Conservation (phyloP, 2,329 filamentous ascomycete species). For the Hymenoscyphus fraxineus region DNA sequence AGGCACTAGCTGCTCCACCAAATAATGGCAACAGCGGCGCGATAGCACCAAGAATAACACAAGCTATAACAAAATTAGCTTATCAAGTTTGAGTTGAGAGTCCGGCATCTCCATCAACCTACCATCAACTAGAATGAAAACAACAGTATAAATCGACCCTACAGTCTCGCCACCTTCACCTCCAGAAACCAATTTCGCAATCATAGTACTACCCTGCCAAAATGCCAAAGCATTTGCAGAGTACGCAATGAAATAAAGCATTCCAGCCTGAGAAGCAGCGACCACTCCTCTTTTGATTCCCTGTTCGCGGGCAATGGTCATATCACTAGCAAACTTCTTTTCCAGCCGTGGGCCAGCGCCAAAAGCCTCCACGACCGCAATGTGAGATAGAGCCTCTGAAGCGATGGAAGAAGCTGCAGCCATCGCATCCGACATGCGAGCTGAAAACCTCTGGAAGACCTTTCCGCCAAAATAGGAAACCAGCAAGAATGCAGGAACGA, state of each 20-base stretch:
- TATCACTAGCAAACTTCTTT: constrained; percentile 43
- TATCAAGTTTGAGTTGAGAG: not conserved
- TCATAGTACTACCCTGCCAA: constrained; percentile 51
- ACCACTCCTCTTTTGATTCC: constrained; percentile 48
- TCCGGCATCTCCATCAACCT: constrained; percentile 28
- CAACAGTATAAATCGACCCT: constrained; percentile 46
- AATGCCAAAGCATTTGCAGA: constrained; percentile 55
- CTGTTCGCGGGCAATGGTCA: constrained; percentile 41
- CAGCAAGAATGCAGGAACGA: constrained; percentile 30
- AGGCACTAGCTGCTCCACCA: constrained; percentile 54
- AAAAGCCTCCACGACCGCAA: constrained; percentile 50
- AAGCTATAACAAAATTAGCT: not conserved
- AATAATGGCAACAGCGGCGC: constrained; percentile 61
- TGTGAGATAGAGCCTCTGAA: constrained; percentile 48
- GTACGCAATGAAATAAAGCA: constrained; percentile 33
- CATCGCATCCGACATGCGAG: constrained; percentile 43
- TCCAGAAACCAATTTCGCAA: constrained; percentile 37
- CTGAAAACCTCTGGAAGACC: constrained; percentile 43
- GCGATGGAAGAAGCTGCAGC: constrained; percentile 50
- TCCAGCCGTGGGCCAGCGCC: constrained; percentile 48
- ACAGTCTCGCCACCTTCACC: constrained; percentile 19
- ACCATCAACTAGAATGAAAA: constrained; percentile 50
- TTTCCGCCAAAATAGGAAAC: constrained; percentile 46
- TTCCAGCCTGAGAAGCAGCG: constrained; percentile 47
- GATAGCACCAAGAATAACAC: constrained; percentile 57